Percentiles rank a stretch among this genome's conserved stretches.
Evolutionary conservation across 78 protist genomes (phyloP).

Genomic region (Cavenderia fasciculata): DNA sequence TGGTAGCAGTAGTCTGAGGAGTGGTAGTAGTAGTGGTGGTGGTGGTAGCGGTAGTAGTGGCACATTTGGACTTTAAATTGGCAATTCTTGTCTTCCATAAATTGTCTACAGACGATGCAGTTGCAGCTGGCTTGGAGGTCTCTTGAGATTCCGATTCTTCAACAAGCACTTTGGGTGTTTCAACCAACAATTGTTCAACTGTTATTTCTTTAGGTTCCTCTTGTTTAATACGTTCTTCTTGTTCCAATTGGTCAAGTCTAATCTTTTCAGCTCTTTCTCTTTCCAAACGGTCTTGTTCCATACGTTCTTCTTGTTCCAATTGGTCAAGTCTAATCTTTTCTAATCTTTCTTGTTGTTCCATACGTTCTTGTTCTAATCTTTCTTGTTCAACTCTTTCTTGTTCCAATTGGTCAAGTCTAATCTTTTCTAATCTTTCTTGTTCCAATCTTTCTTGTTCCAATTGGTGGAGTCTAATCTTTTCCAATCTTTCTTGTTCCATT

Average conservation of each 20-base stretch:
- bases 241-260: neutral
- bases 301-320: neutral
- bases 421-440: conserved; percentile 13
- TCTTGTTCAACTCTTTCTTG: conserved; percentile 5
- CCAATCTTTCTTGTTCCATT: neutral
- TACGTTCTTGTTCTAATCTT: conserved; percentile 12
- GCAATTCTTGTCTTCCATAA: too few species aligned
- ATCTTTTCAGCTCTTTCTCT: conserved; percentile 3
- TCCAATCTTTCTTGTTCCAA: neutral
- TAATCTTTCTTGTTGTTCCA: neutral
- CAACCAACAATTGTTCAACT: too few species aligned
- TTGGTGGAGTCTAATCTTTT: neutral
- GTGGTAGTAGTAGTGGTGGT: neutral
- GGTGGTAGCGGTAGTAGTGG: neutral
- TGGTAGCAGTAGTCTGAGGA: neutral
- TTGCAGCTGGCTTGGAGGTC: too few species aligned
- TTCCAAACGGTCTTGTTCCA: conserved; percentile 10
- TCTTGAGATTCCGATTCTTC: too few species aligned
- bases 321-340: neutral
- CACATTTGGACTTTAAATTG: neutral
- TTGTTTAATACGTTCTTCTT: too few species aligned
- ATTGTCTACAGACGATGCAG: too few species aligned
- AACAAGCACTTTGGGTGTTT: too few species aligned
- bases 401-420: neutral
- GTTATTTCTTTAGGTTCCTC: too few species aligned